Evolutionary conservation across 1,284 basidiomycete genomes (phyloP).

Genomic region (Megacollybia platyphylla): DNA sequence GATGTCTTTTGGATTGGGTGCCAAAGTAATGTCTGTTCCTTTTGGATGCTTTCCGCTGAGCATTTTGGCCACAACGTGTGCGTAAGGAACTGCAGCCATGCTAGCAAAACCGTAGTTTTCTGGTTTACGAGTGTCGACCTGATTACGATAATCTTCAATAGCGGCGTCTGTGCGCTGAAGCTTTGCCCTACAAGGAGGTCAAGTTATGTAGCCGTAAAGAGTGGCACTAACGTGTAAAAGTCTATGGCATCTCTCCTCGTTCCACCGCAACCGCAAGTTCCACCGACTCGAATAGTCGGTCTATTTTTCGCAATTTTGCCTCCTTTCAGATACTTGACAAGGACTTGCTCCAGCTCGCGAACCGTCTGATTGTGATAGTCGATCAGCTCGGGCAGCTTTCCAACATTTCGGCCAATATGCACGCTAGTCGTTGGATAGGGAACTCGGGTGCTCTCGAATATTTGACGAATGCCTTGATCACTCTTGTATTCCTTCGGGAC

Average conservation of each 20-base stretch:
- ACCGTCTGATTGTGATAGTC: slow-evolving; percentile 84
- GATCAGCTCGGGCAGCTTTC: slow-evolving; percentile 64
- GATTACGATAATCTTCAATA: slow-evolving; percentile 67
- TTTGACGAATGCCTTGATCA: slow-evolving; percentile 61
- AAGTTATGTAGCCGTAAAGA: slow-evolving; percentile 5
- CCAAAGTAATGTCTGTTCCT: slow-evolving; percentile 57
- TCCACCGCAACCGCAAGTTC: slow-evolving; percentile 65
- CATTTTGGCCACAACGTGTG: slow-evolving; percentile 71
- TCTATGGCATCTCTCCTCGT: slow-evolving; percentile 74
- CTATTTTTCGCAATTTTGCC: slow-evolving; percentile 63
- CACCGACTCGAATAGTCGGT: slow-evolving; percentile 64
- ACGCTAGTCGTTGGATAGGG: slow-evolving; percentile 80
- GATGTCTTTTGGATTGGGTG: slow-evolving; percentile 80
- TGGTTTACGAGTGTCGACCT: slow-evolving; percentile 66
- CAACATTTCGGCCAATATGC: slow-evolving; percentile 70
- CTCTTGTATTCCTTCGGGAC: slow-evolving; percentile 68
- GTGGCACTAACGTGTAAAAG: slow-evolving; percentile 54
- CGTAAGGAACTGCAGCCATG: slow-evolving; percentile 86
- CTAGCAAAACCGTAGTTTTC: slow-evolving; percentile 92
- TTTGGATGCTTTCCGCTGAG: slow-evolving; percentile 59
- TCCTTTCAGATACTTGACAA: slow-evolving; percentile 78
- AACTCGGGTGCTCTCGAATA: slow-evolving; percentile 62
- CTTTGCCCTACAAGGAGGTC: slow-evolving; percentile 34
- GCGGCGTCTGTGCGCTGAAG: slow-evolving; percentile 65
- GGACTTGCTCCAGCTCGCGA: slow-evolving; percentile 66